These are phyloP conservation scores for Albatrellus sp. DNA, from an alignment of 1,284 basidiomycete genomes.

Conservation along the genomic window DNA sequence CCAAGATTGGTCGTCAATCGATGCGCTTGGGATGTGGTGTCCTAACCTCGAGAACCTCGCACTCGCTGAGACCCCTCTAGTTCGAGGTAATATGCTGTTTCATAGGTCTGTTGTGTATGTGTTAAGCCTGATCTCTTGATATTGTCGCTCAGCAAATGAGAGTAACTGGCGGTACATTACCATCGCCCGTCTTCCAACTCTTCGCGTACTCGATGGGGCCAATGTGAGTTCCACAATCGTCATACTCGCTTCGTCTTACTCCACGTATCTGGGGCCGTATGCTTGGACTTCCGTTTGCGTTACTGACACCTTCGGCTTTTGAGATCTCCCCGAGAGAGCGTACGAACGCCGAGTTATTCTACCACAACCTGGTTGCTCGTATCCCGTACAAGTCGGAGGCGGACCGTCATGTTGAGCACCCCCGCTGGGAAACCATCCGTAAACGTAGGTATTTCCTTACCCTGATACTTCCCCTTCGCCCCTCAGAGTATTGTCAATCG, in stretches of 20 bases:
- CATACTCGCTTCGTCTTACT: slow-evolving; percentile 1
- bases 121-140: neutral
- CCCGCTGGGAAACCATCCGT: slow-evolving; percentile 52
- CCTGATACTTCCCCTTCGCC: no score
- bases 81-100: slow-evolving; percentile 26
- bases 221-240: slow-evolving; percentile 27
- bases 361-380: slow-evolving; percentile 53
- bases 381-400: slow-evolving; percentile 29
- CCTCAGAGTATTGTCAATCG: neutral
- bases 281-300: neutral
- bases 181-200: slow-evolving; percentile 60
- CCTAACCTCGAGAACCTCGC: slow-evolving; percentile 48
- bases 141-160: neutral
- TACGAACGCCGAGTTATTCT: slow-evolving; percentile 79
- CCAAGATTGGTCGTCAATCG: slow-evolving; percentile 53
- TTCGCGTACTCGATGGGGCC: slow-evolving; percentile 59
- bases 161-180: slow-evolving; percentile 37
- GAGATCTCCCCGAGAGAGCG: slow-evolving; percentile 67
- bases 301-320: slow-evolving; percentile 1
- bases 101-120: no score
- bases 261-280: neutral
- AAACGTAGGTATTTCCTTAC: slow-evolving; percentile 33
- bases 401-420: slow-evolving; percentile 35
- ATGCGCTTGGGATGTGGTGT: slow-evolving; percentile 56
- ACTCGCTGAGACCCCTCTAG: slow-evolving; percentile 49